Base-by-base conservation (phyloP, 2,329 filamentous ascomycete species). In the Eutypella sp. region DNA sequence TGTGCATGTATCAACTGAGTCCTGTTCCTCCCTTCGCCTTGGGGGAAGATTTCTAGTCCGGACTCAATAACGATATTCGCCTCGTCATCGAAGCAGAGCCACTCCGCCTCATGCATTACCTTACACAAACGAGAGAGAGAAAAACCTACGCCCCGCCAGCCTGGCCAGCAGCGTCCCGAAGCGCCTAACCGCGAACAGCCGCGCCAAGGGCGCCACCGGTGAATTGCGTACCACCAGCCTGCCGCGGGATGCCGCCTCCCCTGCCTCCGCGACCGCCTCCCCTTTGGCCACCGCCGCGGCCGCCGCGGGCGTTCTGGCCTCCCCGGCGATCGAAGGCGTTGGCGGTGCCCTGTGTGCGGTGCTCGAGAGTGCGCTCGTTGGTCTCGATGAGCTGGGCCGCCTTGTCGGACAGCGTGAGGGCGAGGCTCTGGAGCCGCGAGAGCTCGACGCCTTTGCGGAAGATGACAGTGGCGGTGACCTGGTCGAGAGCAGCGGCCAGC, bases 391-490 rank as follows among this genome's bases (percentile, higher is more conserved):
- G 85, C 44, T 85, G 83, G 65, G 90, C 95, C 47, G 93, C 92
- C 80, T 97, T 99, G 75, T 99, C 93, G 48, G 88, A 89, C 43
- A 99, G 78, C 9, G 91, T 93, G 55, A 99, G 84, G 25, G 95
- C 91, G 63, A 99, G 78, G 67, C 89, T 96, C 74, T 99, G 93
- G 54, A 99, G 82, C 58, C 95, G 84, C 63, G 89, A 96, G 54
- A 99, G 82, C 78, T 99, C 95, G 52, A 99, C 93, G 48, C 93
- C 95, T 84, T 99, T 97, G 70, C 93, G 87, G 88, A 99, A 99
- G 73, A 97, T 93, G 70, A 99, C 89, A 42, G 89, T 95, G 57
- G 87, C 85, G 62, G 95, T 96, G 71, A 99, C 92, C 73, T 99
- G 93, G 75, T 99, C 95, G 23, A 99, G 82, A 31, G 93, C 95